phyloP scores from a whole-genome alignment of 208 protist species.

The Trypanosomatidae sp. region DNA sequence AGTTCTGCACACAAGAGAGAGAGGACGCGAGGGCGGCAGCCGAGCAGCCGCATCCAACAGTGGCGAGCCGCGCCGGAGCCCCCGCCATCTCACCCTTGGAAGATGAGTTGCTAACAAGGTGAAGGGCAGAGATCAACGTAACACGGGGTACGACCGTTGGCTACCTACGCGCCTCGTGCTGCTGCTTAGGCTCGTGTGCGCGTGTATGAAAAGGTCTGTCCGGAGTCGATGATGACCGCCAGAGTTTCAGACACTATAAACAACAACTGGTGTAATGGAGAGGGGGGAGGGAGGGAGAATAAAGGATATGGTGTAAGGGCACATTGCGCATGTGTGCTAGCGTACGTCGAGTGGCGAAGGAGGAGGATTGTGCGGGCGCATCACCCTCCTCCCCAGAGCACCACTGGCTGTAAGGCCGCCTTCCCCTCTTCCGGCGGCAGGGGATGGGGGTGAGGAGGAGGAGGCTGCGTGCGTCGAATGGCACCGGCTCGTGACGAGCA shows the following conservation, averaged over 20 bases:
- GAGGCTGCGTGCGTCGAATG: background rate
- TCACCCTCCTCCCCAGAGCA: background rate
- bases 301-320: background rate
- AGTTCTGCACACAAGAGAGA: background rate
- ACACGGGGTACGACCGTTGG: background rate
- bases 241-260: background rate
- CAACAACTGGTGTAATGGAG: too few relatives aligned
- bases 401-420: background rate
- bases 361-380: background rate
- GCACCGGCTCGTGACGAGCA: background rate
- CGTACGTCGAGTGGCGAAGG: background rate
- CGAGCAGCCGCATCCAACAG: slow-evolving; percentile 2
- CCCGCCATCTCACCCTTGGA: background rate
- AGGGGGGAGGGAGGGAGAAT: background rate
- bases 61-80: background rate
- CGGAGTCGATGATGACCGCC: background rate
- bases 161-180: background rate
- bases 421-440: background rate
- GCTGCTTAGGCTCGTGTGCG: background rate
- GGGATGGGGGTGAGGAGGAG: background rate
- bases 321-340: background rate
- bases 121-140: background rate
- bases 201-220: background rate
- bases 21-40: background rate
- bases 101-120: background rate